Evolutionary conservation across 2,329 filamentous ascomycete genomes (phyloP), one percentile per base, ranked within the genome.

Genomic region (Neofusicoccum parvum): DNA sequence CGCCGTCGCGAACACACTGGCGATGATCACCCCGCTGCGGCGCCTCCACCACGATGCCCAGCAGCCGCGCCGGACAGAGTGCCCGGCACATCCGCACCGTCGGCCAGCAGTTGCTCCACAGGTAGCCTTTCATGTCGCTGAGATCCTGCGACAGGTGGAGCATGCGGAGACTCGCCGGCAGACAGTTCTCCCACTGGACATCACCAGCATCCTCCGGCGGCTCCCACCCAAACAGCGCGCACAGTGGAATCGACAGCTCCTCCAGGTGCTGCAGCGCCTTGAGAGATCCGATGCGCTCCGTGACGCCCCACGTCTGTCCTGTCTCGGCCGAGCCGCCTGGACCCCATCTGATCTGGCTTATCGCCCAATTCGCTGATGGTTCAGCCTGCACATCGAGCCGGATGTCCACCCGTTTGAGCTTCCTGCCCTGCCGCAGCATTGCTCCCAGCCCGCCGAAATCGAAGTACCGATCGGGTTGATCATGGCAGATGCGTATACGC

Each of bases 211-310:
- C 89, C 71, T 86, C 85, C 0, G 88, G 88, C 58, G 87, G 90
- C 51, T 90, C 87, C 75, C 87, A 90, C 73, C 87, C 83, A 2
- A 87, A 90, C 71, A 78, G 86, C 67, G 86, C 51, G 83, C 54
- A 76, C 88, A 50, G 86, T 85, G 83, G 80, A 79, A 17, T 23
- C 11, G 45, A 17, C 20, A 45, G 27, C 37, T 45, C 45, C 20
- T 34, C 6, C 37, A 60, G 14, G 5, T 23, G 20, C 20, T 10
- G n/a, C 17, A 56, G 17, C 17, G 12, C 36, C 2, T 5, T 7
- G 20, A 56, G 36, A n/a, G 34, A 15, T 11, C 51, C 36, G 4
- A 54, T 20, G 15, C n/a, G 20, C 6, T n/a, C 49, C 20, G 20
- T 36, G 32, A 34, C 36, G 27, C 46, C 46, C 46, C 46, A 49